phyloP scores from a whole-genome alignment of 140 eudicot genomes.

The Anethum foeniculum region DNA sequence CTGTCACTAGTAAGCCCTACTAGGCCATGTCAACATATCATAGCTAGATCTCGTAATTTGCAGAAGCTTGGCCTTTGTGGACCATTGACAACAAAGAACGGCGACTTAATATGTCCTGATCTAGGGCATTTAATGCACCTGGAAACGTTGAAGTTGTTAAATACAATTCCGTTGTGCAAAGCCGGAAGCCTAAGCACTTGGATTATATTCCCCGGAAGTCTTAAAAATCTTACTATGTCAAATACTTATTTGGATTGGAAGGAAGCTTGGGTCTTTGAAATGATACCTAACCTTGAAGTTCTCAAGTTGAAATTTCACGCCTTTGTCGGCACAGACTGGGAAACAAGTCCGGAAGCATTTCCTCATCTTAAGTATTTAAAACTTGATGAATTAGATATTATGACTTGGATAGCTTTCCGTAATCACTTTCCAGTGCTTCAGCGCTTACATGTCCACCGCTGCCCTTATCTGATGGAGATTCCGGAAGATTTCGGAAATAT shows the following conservation, averaged over 20 bases:
- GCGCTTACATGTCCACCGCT: too few relatives aligned
- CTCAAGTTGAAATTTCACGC: slow-evolving; percentile 16
- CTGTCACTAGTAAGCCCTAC: slow-evolving; percentile 13
- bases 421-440: too few relatives aligned
- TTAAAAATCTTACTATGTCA: too few relatives aligned
- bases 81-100: slow-evolving; percentile 19
- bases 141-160: slow-evolving; percentile 18
- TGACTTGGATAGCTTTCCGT: too few relatives aligned
- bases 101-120: slow-evolving; percentile 14
- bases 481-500: too few relatives aligned
- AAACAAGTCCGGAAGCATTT: too few relatives aligned
- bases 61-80: slow-evolving; percentile 19
- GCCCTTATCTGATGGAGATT: too few relatives aligned
- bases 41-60: neutral
- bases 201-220: slow-evolving; percentile 6
- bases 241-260: too few relatives aligned
- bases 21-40: neutral
- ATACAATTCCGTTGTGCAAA: neutral
- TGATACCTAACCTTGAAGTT: slow-evolving; percentile 20
- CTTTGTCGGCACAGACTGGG: slow-evolving; percentile 16
- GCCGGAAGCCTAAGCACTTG: neutral
- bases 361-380: too few relatives aligned
- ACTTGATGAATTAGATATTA: too few relatives aligned
- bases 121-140: slow-evolving; percentile 8
- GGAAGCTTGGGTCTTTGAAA: slow-evolving; percentile 15